phyloP scores from a whole-genome alignment of 1,284 basidiomycete species.

The Wallemia hederae region DNA sequence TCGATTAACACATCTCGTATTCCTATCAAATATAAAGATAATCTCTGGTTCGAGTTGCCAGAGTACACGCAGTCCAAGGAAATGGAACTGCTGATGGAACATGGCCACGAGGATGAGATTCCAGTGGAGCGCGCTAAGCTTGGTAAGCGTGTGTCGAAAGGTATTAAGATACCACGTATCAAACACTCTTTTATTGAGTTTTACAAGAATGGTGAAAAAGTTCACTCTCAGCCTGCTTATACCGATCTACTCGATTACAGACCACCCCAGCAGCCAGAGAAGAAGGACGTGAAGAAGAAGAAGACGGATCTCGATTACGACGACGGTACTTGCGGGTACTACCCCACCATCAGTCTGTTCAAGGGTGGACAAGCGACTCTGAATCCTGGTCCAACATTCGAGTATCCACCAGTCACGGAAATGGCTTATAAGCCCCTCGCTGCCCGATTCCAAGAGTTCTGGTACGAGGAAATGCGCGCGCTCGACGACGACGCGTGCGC shows the following conservation, averaged over 20 bases:
- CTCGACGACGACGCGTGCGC: neutral
- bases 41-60: slow-evolving; percentile 78
- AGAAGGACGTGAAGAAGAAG: slow-evolving; percentile 1
- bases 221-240: neutral
- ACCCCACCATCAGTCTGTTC: slow-evolving; percentile 75
- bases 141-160: neutral
- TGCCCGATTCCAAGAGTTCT: neutral
- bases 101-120: slow-evolving; percentile 18
- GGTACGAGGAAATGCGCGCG: neutral
- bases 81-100: slow-evolving; percentile 60
- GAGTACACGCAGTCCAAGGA: slow-evolving; percentile 80
- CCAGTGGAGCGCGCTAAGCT: slow-evolving; percentile 4
- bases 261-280: neutral
- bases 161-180: neutral
- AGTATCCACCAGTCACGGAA: slow-evolving; percentile 29
- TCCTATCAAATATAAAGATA: slow-evolving; percentile 80
- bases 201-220: neutral
- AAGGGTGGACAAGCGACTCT: slow-evolving; percentile 58
- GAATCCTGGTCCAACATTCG: slow-evolving; percentile 66
- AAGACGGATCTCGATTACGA: slow-evolving; percentile 45
- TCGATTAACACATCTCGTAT: slow-evolving; percentile 23
- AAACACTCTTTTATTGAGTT: neutral
- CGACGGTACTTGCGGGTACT: slow-evolving; percentile 86
- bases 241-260: neutral
- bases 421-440: neutral